Evolutionary conservation across 257 asterid species (phyloP), one percentile per base, ranked within the genome.

Genomic region (Fraxinus quadrangulata): DNA sequence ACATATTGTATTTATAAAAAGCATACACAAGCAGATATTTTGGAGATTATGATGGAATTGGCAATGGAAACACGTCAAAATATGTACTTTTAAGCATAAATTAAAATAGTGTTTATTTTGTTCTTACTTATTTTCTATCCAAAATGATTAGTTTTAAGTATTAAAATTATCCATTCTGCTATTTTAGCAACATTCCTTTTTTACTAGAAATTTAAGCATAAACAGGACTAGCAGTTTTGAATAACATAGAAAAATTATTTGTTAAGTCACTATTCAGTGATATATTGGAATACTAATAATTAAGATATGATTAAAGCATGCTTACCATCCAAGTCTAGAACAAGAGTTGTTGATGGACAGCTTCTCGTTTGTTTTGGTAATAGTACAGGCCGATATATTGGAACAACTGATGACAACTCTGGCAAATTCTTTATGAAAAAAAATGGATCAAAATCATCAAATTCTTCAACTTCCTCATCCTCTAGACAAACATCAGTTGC

Each of bases 351-450:
- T 40, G 97, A 82, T 30, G 99, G 98, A 87, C 99, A 93, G 87
- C 98, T 91, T 88, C 99, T 88, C 67, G 99, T 96, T 83, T 88
- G 96, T 76, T 92, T 96, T 69, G 98, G 98, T 82, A 96, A 81
- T 24, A 96, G 85, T 74, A 86, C 78, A 74, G 92, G 98, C 77
- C 99, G 94, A 77, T 83, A 93, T 70, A 86, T 70, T 19, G 99
- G 98, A 75, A 96, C 98, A 75, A 96, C 97, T 6, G 94, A 83
- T 10, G 92, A 88, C 79, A 96, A 80, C 73, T 90, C 91, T 1
- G 99, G 99, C 69, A 96, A 89, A 82, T 90, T 91, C 89, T 96
- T 93, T 71, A 96, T 93, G 84, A 93, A 96, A 77, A 89, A 86
- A 85, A 85, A 96, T 5, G 99, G 98, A 81, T 95, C 97, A 79